phyloP scores from a whole-genome alignment of 208 protist genomes.

The Trichomonas tenax region DNA sequence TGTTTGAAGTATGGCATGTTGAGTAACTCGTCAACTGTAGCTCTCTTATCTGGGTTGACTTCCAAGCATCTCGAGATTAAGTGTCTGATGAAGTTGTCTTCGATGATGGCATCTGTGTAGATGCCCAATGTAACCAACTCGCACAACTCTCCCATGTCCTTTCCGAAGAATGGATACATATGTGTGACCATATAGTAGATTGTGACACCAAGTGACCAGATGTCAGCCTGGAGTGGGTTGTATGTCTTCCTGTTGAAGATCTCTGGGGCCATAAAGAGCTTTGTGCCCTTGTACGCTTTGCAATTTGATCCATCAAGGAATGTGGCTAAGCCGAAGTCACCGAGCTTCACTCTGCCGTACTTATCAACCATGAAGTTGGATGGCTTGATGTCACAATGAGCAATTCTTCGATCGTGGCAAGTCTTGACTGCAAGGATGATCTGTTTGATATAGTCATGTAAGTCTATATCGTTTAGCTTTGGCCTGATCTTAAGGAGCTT shows the following conservation, averaged over 20 bases:
- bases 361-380: neutral
- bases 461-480: neutral
- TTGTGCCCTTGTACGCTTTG: neutral
- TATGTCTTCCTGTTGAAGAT: neutral
- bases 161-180: neutral
- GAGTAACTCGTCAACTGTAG: neutral
- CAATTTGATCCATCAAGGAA: neutral
- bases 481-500: neutral
- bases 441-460: constrained; percentile 8
- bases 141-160: neutral
- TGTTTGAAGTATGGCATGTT: neutral
- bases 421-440: constrained; percentile 44
- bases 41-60: neutral
- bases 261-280: neutral
- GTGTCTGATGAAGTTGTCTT: neutral
- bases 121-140: neutral
- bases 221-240: neutral
- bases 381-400: constrained; percentile 45
- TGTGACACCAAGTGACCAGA: neutral
- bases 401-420: constrained; percentile 46
- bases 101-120: neutral
- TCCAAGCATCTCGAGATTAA: neutral
- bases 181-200: neutral
- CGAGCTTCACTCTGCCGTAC: neutral
- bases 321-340: neutral